Evolutionary conservation across 148 eudicot genomes (phyloP).

Genomic region (Rhododendron kiyosumense): DNA sequence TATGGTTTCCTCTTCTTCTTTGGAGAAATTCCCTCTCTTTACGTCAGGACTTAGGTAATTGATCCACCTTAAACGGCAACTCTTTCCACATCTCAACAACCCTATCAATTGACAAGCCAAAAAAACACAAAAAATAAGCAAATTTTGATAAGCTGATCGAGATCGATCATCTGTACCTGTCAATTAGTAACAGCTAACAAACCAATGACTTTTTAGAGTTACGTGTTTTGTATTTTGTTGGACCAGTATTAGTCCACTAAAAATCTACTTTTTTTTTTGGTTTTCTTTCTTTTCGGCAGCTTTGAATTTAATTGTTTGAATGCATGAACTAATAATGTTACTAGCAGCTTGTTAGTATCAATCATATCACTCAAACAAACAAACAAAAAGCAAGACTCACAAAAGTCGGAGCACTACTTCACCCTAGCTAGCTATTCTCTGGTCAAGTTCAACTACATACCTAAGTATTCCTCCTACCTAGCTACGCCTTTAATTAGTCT

Average conservation of each 20-base stretch:
- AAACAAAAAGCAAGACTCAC: background rate
- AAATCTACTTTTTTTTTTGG: background rate
- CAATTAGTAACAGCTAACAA: background rate
- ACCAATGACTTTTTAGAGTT: background rate
- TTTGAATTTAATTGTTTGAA: background rate
- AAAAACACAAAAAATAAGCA: background rate
- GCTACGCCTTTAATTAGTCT: background rate
- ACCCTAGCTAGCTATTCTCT: background rate
- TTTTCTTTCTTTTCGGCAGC: background rate
- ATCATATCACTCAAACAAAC: background rate
- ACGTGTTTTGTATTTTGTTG: background rate
- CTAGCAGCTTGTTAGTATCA: background rate
- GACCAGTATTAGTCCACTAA: background rate
- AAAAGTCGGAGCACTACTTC: background rate
- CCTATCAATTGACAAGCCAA: slow-evolving; percentile 14
- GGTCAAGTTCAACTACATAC: background rate
- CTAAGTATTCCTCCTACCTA: background rate
- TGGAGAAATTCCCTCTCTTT: slow-evolving; percentile 43
- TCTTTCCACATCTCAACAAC: slow-evolving; percentile 48
- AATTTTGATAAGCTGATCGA: background rate
- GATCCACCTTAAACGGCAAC: slow-evolving; percentile 57
- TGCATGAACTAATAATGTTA: background rate
- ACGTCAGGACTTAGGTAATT: slow-evolving; percentile 54
- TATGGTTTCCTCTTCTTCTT: slow-evolving; percentile 42
- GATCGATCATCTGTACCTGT: background rate